Conservation (phyloP, 441 rosid genomes). For the Brassica balearica region DNA sequence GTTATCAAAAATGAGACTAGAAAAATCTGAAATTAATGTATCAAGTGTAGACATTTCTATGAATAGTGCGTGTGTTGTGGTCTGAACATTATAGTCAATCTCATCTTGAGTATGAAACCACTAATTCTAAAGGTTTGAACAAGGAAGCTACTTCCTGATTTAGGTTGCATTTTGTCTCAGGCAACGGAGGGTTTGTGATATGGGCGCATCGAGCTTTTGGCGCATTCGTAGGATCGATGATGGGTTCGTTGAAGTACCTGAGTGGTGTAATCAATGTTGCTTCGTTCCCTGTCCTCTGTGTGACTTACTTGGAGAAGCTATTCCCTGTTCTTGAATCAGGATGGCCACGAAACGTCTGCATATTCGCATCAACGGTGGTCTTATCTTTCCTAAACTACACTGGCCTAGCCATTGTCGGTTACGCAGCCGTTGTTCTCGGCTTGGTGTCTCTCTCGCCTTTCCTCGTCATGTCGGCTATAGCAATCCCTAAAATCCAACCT, state of each 20-base stretch:
- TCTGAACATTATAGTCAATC: slow-evolving; percentile 2
- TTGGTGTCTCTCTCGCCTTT: slow-evolving; percentile 73
- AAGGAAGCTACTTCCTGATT: background rate
- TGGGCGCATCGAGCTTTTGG: slow-evolving; percentile 90
- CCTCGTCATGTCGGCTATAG: slow-evolving; percentile 62
- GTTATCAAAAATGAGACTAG: background rate
- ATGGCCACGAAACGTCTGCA: slow-evolving; percentile 58
- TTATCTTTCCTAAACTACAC: slow-evolving; percentile 70
- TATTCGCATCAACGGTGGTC: slow-evolving; percentile 53
- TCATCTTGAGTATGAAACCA: background rate
- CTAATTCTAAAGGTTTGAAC: background rate
- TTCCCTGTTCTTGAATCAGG: slow-evolving; percentile 62
- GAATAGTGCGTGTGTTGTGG: background rate
- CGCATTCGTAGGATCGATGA: slow-evolving; percentile 69
- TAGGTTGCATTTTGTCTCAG: slow-evolving; percentile 24
- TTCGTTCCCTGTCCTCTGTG: slow-evolving; percentile 69
- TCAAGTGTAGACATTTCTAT: background rate
- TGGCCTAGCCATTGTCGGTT: slow-evolving; percentile 73
- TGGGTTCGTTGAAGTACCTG: slow-evolving; percentile 85
- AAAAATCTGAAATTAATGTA: slow-evolving; percentile 14
- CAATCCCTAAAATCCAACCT: slow-evolving; percentile 74
- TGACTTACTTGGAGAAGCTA: slow-evolving; percentile 62
- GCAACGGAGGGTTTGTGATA: slow-evolving; percentile 79
- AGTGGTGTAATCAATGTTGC: slow-evolving; percentile 81
- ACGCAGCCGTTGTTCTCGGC: slow-evolving; percentile 69